Evolutionary conservation across 2,329 filamentous ascomycete species (phyloP).

Genomic region (Dendrostoma leiphaemia): DNA sequence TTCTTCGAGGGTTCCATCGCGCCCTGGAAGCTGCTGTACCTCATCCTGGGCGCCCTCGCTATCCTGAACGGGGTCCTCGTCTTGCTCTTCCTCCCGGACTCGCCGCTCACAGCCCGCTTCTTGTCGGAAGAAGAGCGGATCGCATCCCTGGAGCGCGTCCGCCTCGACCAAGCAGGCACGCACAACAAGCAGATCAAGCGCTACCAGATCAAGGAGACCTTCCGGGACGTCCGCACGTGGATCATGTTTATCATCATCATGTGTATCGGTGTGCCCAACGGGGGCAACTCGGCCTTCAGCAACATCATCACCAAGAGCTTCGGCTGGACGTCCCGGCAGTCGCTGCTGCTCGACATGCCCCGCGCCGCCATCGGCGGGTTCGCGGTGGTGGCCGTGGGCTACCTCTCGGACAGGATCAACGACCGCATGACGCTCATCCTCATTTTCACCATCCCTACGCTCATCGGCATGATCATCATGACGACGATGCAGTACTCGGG

Average conservation of each 20-base stretch:
- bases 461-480: slow-evolving; percentile 26
- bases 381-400: slow-evolving; percentile 24
- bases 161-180: slow-evolving; percentile 46
- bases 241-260: slow-evolving; percentile 48
- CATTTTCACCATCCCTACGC: slow-evolving; percentile 26
- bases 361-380: slow-evolving; percentile 23
- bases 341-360: slow-evolving; percentile 24
- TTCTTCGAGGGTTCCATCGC: not conserved
- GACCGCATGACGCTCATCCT: slow-evolving; percentile 23
- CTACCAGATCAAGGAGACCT: slow-evolving; percentile 43
- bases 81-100: slow-evolving; percentile 55
- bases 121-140: slow-evolving; percentile 51
- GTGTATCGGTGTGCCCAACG: slow-evolving; percentile 22
- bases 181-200: slow-evolving; percentile 47
- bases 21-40: slow-evolving; percentile 11
- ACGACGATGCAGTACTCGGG: slow-evolving; percentile 29
- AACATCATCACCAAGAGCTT: slow-evolving; percentile 22
- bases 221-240: slow-evolving; percentile 51
- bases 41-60: slow-evolving; percentile 2
- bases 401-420: slow-evolving; percentile 24
- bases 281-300: slow-evolving; percentile 21
- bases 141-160: slow-evolving; percentile 48
- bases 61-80: slow-evolving; percentile 41
- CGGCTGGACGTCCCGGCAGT: slow-evolving; percentile 19
- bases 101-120: slow-evolving; percentile 57